Percentiles rank a stretch among this genome's conserved stretches.
Conservation (phyloP, 2,329 filamentous ascomycete genomes). For the Aspergillus sp. region DNA sequence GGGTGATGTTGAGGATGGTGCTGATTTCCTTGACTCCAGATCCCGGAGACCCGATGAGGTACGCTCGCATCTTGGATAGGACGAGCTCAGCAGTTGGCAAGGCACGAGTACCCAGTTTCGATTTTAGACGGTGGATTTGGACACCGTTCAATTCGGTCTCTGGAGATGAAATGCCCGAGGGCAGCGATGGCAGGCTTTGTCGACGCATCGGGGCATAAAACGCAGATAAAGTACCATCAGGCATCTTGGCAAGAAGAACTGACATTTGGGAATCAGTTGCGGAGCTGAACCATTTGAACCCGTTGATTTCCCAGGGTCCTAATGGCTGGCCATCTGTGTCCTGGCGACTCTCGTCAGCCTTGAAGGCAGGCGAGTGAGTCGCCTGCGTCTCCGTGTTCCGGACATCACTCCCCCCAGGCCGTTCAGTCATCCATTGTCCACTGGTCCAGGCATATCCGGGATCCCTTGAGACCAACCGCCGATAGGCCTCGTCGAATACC, state of each 20-base stretch:
- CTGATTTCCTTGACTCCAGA: conserved; percentile 59
- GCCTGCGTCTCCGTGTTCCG: conserved; percentile 63
- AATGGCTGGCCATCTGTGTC: conserved; percentile 1
- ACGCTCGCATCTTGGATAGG: conserved; percentile 52
- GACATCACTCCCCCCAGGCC: conserved; percentile 65
- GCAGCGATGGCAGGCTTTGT: conserved; percentile 1
- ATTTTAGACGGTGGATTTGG: conserved; percentile 60
- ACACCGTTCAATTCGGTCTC: conserved; percentile 58
- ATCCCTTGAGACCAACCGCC: neutral
- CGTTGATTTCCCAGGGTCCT: conserved; percentile 57
- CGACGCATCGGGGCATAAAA: conserved; percentile 62
- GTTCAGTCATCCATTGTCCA: conserved; percentile 75
- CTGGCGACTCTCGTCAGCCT: neutral
- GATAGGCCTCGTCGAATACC: neutral
- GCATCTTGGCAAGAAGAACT: conserved; percentile 58
- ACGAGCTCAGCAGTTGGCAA: conserved; percentile 62
- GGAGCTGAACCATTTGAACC: conserved; percentile 59
- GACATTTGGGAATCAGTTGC: conserved; percentile 63
- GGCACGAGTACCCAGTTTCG: conserved; percentile 61
- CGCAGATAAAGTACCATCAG: conserved; percentile 48
- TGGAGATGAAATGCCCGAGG: neutral
- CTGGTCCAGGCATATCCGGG: conserved; percentile 55
- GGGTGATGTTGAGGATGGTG: conserved; percentile 59
- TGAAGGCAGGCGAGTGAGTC: conserved; percentile 17
- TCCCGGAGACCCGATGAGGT: conserved; percentile 59